Conservation (phyloP, 192 early-diverging fungal species). For the Spizellomyces punctatus region DNA sequence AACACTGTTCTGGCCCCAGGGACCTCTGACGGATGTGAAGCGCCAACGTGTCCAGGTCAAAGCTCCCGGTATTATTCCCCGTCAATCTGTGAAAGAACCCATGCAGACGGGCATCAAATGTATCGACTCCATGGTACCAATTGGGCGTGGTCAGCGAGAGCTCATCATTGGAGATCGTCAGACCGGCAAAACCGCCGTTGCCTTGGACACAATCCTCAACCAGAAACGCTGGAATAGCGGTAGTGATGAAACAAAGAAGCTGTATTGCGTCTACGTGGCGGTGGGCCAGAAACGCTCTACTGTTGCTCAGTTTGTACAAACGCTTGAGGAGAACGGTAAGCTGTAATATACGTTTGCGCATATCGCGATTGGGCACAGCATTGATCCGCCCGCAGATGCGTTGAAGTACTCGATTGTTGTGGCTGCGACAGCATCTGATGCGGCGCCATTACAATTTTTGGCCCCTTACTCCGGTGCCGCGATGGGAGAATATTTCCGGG, state of each 20-base stretch:
- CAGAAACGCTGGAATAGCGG: slow-evolving; percentile 98
- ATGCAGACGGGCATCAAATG: slow-evolving; percentile 99
- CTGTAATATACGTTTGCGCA: slow-evolving; percentile 20
- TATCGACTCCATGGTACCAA: slow-evolving; percentile 99
- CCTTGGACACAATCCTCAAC: slow-evolving; percentile 98
- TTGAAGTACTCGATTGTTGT: slow-evolving; percentile 98
- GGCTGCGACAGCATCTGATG: slow-evolving; percentile 98
- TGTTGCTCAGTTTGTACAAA: slow-evolving; percentile 98
- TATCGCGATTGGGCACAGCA: background rate
- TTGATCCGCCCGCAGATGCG: slow-evolving; percentile 61
- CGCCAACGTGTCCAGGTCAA: slow-evolving; percentile 97
- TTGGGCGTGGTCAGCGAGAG: slow-evolving; percentile 99
- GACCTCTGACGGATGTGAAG: slow-evolving; percentile 82
- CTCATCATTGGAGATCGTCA: slow-evolving; percentile 99
- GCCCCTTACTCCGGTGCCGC: slow-evolving; percentile 98
- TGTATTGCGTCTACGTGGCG: slow-evolving; percentile 99
- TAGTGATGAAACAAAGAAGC: slow-evolving; percentile 94
- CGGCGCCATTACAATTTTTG: slow-evolving; percentile 97
- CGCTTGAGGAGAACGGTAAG: slow-evolving; percentile 87
- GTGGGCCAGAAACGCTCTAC: slow-evolving; percentile 99
- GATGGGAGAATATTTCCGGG: slow-evolving; percentile 99
- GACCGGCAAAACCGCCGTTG: slow-evolving; percentile 99
- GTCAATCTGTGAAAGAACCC: slow-evolving; percentile 98
- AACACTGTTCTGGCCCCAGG: slow-evolving; percentile 39
- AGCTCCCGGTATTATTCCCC: slow-evolving; percentile 99